Conservation (phyloP, 2,329 filamentous ascomycete genomes). For the Calonectria honghensis region DNA sequence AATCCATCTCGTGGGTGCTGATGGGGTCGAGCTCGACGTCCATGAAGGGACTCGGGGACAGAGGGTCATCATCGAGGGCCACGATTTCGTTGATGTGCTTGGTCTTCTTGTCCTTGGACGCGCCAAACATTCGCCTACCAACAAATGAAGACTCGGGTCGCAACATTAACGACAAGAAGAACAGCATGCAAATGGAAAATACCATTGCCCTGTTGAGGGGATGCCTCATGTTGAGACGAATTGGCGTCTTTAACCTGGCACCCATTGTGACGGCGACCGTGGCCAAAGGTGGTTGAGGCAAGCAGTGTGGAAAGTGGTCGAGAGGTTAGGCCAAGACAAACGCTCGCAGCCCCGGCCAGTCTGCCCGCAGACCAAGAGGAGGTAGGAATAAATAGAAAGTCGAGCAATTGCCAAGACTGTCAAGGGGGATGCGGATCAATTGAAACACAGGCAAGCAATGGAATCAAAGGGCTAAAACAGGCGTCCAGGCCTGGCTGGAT, state of each 20-base stretch:
- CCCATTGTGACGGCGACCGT: slow-evolving; percentile 57
- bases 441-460: slow-evolving; percentile 18
- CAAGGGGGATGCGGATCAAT: slow-evolving; percentile 17
- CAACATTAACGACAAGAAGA: slow-evolving; percentile 63
- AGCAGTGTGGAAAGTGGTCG: not conserved
- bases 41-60: slow-evolving; percentile 42
- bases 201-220: slow-evolving; percentile 67
- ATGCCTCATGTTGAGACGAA: slow-evolving; percentile 69
- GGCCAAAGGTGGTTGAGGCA: not conserved
- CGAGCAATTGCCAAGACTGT: slow-evolving; percentile 19
- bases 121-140: slow-evolving; percentile 59
- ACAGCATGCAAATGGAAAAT: slow-evolving; percentile 64
- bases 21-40: slow-evolving; percentile 42
- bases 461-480: slow-evolving; percentile 22
- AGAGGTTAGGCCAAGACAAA: slow-evolving; percentile 11
- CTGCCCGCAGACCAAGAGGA: slow-evolving; percentile 37
- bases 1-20: slow-evolving; percentile 65
- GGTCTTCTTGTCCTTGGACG: slow-evolving; percentile 57
- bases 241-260: slow-evolving; percentile 61
- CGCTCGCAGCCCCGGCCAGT: slow-evolving; percentile 15
- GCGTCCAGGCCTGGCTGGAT: slow-evolving; percentile 18
- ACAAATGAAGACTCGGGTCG: slow-evolving; percentile 65
- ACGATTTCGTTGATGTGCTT: slow-evolving; percentile 55
- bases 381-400: not conserved
- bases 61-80: slow-evolving; percentile 41